phyloP scores from a whole-genome alignment of 2,329 filamentous ascomycete species.

The Plenodomus biglobosus region DNA sequence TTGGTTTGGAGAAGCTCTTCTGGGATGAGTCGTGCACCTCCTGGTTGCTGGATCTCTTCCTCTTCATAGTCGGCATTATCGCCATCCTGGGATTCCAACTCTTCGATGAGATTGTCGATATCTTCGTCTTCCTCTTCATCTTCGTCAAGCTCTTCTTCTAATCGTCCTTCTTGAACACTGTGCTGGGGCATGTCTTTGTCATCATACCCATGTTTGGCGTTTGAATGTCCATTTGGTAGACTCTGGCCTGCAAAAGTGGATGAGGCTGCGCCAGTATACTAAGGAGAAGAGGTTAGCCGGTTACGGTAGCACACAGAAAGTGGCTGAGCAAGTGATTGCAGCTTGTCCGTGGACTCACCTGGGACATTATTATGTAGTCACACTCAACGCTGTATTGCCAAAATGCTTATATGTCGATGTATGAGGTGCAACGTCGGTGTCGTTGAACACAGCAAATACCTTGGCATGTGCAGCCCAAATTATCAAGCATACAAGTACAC shows the following conservation, averaged over 20 bases:
- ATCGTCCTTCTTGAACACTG: constrained; percentile 2
- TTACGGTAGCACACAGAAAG: neutral
- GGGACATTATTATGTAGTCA: neutral
- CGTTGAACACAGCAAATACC: neutral
- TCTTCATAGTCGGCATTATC: constrained; percentile 67
- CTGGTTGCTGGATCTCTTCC: constrained; percentile 55
- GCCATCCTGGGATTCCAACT: constrained; percentile 80
- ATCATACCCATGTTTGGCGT: neutral
- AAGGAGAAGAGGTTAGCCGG: neutral
- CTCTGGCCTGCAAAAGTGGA: neutral
- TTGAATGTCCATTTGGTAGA: neutral
- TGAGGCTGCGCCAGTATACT: neutral
- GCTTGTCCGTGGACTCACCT: neutral
- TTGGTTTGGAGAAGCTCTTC: constrained; percentile 80
- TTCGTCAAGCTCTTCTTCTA: constrained; percentile 55
- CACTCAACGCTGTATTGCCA: neutral
- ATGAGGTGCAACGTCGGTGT: neutral
- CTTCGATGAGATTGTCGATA: constrained; percentile 83
- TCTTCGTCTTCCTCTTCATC: constrained; percentile 81
- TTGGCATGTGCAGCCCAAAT: neutral
- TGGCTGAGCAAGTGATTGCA: neutral
- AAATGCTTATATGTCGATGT: neutral
- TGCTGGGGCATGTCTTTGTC: neutral
- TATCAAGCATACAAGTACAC: neutral
- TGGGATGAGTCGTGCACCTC: constrained; percentile 62